Base-by-base conservation (phyloP, 2,329 filamentous ascomycete species). In the Trichoderma guizhouense region DNA sequence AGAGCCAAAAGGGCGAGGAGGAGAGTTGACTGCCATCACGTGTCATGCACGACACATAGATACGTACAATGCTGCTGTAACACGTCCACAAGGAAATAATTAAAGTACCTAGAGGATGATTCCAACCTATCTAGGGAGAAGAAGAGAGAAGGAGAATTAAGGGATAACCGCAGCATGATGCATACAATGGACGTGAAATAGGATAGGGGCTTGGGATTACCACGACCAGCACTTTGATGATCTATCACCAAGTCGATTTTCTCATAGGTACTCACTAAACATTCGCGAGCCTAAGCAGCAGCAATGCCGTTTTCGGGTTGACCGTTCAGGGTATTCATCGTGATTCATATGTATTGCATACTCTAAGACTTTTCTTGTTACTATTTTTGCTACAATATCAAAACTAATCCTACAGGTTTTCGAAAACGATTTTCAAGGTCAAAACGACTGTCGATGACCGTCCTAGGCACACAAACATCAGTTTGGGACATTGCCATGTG, bases 381-480 rank as follows among this genome's bases (percentile, higher is more conserved):
- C 68, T 71, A 63, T 67, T 57, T 70, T 68, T 63, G 39, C 68
- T 24, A 64, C 51, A 64, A 15, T 63, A 62, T 63, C 67, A 53
- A 36, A 70, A 71, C 60, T 71, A 71, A 57, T 64, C 60, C 60
- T 64, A 71, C 58, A 71, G 53, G 61, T 34, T 64, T 51, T 39
- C 28, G 28, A 71, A 71, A 39, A 21, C 26, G 47, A 51, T 53
- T 69, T 61, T 51, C 24, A 67, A 53, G 47, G 47, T 58, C 64
- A 47, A 58, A 69, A 69, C 67, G 55, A 68, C 53, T 53, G 68
- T 71, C 62, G 68, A 71, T 66, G 67, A 55, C 67, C 62, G 67
- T 71, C 72, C 62, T 67, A 67, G 53, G 63, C 68, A 71, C 63
- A 58, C 57, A 71, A 73, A 68, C 63, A 73, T 73, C 72, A 73